Conservation (phyloP, 2,329 filamentous ascomycete genomes). For the Trichoderma hamatum region DNA sequence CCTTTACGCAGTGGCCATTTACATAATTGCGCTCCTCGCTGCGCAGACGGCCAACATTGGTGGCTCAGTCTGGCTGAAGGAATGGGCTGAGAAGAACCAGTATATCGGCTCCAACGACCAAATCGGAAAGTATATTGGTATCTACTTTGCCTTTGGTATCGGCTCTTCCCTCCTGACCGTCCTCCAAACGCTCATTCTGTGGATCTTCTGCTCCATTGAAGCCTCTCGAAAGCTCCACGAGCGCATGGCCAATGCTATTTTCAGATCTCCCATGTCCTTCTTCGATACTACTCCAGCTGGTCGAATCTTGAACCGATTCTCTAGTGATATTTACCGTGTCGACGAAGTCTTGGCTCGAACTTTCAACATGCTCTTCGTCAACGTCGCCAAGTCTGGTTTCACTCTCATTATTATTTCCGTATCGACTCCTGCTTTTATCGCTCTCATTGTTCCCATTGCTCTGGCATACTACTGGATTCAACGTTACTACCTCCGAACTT, state of each 20-base stretch:
- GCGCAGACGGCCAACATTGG: slow-evolving; percentile 82
- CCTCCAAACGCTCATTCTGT: slow-evolving; percentile 88
- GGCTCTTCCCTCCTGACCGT: slow-evolving; percentile 85
- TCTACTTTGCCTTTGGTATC: slow-evolving; percentile 94
- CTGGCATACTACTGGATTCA: slow-evolving; percentile 90
- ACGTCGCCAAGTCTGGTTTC: slow-evolving; percentile 74
- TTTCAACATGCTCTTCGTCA: slow-evolving; percentile 95
- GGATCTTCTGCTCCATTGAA: slow-evolving; percentile 99
- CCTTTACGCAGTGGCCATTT: slow-evolving; percentile 77
- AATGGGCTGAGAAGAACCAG: slow-evolving; percentile 84
- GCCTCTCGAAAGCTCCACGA: slow-evolving; percentile 96
- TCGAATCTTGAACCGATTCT: slow-evolving; percentile 96
- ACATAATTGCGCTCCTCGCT: slow-evolving; percentile 74
- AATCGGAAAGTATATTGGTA: slow-evolving; percentile 86
- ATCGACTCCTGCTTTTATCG: slow-evolving; percentile 77
- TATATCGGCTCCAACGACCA: slow-evolving; percentile 68
- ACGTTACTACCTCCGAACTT: slow-evolving; percentile 94
- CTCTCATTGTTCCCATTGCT: slow-evolving; percentile 78
- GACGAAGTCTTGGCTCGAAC: slow-evolving; percentile 94
- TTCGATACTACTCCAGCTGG: slow-evolving; percentile 97
- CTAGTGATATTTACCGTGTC: slow-evolving; percentile 78
- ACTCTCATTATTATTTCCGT: slow-evolving; percentile 84
- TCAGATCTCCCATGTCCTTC: slow-evolving; percentile 97
- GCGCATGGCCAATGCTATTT: slow-evolving; percentile 95
- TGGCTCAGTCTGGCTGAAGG: slow-evolving; percentile 89